phyloP scores from a whole-genome alignment of 1,284 basidiomycete genomes.

The Wallemia hederae region DNA sequence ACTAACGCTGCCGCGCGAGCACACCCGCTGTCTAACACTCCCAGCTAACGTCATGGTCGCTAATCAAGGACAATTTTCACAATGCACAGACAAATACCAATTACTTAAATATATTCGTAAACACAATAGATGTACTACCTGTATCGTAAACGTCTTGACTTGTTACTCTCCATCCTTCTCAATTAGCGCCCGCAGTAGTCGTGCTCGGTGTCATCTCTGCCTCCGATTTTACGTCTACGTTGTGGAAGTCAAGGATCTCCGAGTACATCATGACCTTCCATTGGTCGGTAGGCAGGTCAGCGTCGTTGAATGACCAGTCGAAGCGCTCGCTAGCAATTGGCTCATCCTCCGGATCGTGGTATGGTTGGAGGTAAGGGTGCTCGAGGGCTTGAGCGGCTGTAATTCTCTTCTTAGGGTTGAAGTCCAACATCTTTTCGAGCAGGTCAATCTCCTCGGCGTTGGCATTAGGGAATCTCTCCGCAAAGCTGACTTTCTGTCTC shows the following conservation, averaged over 20 bases:
- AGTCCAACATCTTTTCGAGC: slow-evolving; percentile 49
- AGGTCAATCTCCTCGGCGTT: slow-evolving; percentile 50
- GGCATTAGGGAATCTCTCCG: slow-evolving; percentile 33
- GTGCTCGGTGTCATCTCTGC: not conserved
- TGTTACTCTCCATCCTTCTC: no score
- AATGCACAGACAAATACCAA: no score
- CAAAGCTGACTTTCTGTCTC: not conserved
- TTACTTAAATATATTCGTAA: no score
- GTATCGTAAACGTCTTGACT: no score
- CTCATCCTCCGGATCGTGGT: slow-evolving; percentile 68
- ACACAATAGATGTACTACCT: no score
- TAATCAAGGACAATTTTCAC: no score
- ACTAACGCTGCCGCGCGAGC: no score
- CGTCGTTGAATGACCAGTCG: slow-evolving; percentile 99
- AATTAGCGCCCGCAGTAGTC: not conserved
- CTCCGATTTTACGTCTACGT: slow-evolving; percentile 7
- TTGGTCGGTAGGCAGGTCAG: slow-evolving; percentile 92
- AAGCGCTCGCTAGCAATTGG: slow-evolving; percentile 76
- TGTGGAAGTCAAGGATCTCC: slow-evolving; percentile 19
- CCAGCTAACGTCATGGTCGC: no score
- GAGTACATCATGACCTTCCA: slow-evolving; percentile 59
- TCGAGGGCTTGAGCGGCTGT: slow-evolving; percentile 51
- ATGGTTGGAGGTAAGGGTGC: slow-evolving; percentile 69
- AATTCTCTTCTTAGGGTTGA: slow-evolving; percentile 60
- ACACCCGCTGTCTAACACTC: no score